Base-by-base conservation (phyloP, 768 basidiomycete species). In the Termitomyces bulborhizus region DNA sequence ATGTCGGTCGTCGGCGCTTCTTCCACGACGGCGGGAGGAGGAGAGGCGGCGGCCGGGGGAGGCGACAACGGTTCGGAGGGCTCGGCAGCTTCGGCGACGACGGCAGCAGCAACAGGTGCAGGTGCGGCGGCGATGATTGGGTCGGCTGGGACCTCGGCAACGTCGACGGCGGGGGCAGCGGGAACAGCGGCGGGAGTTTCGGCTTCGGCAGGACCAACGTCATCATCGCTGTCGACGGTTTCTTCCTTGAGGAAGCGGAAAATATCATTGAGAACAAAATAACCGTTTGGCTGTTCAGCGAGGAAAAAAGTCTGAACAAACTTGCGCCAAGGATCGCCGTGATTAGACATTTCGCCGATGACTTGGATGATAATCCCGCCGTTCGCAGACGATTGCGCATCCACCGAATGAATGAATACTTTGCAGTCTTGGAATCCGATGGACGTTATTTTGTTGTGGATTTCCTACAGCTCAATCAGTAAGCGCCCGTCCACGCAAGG, bases 261-360 rank as follows among this genome's bases (percentile, higher is more conserved):
- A 76, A 98, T 98, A 76, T 99, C 97, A 73, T 99, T 99, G 73
- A 99, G 86, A 61, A 99, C 97, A 68, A 96, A 99, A 77, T 98
- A 99, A 42, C 97, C 97, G 63, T 96, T 97, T 13, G 93, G 93
- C 73, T 99, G 97, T 72, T 98, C 94, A 39, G 97, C 97, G 53
- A 99, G 87, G 89, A 99, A 98, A 76, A 99, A 98, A 6, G 96
- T 98, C 75, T 99, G 97, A 11, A 94, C 95, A 65, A 99, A 99
- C 76, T 98, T 99, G 67, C 88, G 85, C 97, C 97, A 99, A 4
- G 90, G 80, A 51, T 89, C 90, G 55, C 83, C 82, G 60, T 84
- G 81, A 74, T 98, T 98, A 51, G 91, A 93, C 90, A 98, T 95
- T 77, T 99, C 97, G 62, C 97, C 97, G 68, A 96, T 96, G 71